Percentiles rank a stretch among this genome's conserved stretches.
Conservation (phyloP, 345 rosid genomes). For the Physaria fendleri region DNA sequence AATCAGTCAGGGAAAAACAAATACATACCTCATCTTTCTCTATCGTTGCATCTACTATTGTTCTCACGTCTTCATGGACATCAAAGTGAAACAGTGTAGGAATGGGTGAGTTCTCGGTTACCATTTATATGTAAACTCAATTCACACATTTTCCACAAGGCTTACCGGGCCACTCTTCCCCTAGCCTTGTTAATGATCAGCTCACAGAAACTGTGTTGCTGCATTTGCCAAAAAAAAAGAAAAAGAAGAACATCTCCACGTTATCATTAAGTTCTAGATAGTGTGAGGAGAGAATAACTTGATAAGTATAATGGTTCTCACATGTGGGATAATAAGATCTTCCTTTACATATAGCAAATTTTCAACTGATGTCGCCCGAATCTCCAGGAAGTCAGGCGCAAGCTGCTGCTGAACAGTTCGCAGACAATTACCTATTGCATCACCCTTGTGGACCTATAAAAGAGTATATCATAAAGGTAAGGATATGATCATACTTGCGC, state of each 20-base stretch:
- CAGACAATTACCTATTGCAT: constrained; percentile 80
- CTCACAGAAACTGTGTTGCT: constrained; percentile 99
- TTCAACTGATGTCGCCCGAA: constrained; percentile 87
- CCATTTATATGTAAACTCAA: not conserved
- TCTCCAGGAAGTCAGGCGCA: constrained; percentile 96
- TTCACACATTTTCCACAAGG: not conserved
- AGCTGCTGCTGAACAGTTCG: constrained; percentile 94
- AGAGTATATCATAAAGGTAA: not conserved
- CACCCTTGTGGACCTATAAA: constrained; percentile 78
- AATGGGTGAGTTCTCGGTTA: not conserved
- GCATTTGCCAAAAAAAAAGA: too few species aligned
- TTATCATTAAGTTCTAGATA: not conserved
- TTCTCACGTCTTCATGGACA: constrained; percentile 96
- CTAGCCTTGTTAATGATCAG: constrained; percentile 93
- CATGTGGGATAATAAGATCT: constrained; percentile 96
- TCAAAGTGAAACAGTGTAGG: constrained; percentile 52
- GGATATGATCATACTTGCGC: not conserved
- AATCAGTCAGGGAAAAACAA: not conserved
- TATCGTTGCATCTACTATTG: constrained; percentile 91
- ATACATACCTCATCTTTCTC: constrained; percentile 97
- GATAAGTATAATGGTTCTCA: constrained; percentile 36
- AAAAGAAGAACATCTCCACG: not conserved
- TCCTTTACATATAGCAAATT: constrained; percentile 96
- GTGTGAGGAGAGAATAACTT: not conserved
- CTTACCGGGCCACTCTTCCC: constrained; percentile 98